Conservation (phyloP, 2,329 filamentous ascomycete species). For the Clathrospora elynae region DNA sequence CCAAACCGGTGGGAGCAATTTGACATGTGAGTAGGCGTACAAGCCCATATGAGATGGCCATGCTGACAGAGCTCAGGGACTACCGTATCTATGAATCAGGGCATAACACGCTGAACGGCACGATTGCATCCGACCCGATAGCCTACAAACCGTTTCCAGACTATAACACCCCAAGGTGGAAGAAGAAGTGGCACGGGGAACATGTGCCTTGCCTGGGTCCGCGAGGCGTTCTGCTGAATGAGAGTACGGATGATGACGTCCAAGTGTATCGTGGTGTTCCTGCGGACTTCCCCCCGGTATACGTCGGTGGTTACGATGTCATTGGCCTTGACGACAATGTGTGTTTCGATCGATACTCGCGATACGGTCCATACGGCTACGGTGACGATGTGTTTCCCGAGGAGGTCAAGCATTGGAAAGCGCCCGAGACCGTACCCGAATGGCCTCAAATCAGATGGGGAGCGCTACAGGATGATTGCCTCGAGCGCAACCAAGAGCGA, state of each 20-base stretch:
- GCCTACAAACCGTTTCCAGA: slow-evolving; percentile 73
- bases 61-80: slow-evolving; percentile 36
- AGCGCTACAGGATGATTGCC: slow-evolving; percentile 68
- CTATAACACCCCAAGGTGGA: slow-evolving; percentile 69
- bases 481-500: slow-evolving; percentile 68
- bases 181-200: slow-evolving; percentile 59
- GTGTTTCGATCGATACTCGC: slow-evolving; percentile 65
- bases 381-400: slow-evolving; percentile 57
- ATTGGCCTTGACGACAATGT: slow-evolving; percentile 57
- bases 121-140: slow-evolving; percentile 50
- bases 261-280: slow-evolving; percentile 66
- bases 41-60: background rate
- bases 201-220: slow-evolving; percentile 70
- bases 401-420: slow-evolving; percentile 52
- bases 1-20: slow-evolving; percentile 57
- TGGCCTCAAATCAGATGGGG: slow-evolving; percentile 75
- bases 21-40: slow-evolving; percentile 33
- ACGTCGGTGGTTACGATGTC: slow-evolving; percentile 47
- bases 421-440: slow-evolving; percentile 50
- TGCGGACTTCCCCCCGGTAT: slow-evolving; percentile 45
- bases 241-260: slow-evolving; percentile 64
- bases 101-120: slow-evolving; percentile 38
- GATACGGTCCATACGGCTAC: slow-evolving; percentile 63
- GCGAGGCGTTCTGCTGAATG: slow-evolving; percentile 56
- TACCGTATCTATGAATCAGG: slow-evolving; percentile 47